Percentiles rank a stretch among this genome's conserved stretches.
Evolutionary conservation across 2,329 filamentous ascomycete genomes (phyloP).

Genomic region (Rhexocercosporidium sp.): DNA sequence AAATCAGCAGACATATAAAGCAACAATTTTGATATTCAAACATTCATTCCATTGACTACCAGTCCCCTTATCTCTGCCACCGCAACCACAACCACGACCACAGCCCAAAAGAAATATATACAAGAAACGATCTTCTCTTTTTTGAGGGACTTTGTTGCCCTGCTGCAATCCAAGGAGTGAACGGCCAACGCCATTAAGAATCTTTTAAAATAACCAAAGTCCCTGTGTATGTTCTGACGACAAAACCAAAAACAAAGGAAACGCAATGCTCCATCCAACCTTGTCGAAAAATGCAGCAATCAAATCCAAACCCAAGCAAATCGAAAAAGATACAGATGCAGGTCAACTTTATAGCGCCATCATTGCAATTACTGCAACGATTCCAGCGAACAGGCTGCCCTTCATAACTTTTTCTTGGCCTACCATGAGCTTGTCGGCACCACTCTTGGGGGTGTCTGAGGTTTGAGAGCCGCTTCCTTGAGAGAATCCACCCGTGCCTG

Average conservation of each 20-base stretch:
- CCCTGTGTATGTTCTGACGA: background rate
- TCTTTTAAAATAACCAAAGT: slow-evolving; percentile 12
- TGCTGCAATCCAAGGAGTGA: slow-evolving; percentile 31
- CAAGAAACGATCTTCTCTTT: slow-evolving; percentile 22
- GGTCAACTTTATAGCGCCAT: slow-evolving; percentile 45
- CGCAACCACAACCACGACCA: background rate
- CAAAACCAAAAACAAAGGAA: slow-evolving; percentile 15
- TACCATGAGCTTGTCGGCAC: slow-evolving; percentile 34
- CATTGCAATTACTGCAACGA: slow-evolving; percentile 41
- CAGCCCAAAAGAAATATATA: slow-evolving; percentile 26
- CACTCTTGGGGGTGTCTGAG: slow-evolving; percentile 27
- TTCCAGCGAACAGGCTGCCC: slow-evolving; percentile 40
- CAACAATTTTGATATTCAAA: background rate
- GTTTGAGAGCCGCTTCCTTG: slow-evolving; percentile 36
- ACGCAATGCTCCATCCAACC: slow-evolving; percentile 24
- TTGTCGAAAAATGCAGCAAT: slow-evolving; percentile 26
- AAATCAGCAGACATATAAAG: background rate
- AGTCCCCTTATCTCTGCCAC: background rate
- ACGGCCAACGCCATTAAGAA: slow-evolving; percentile 38
- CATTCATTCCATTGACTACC: background rate
- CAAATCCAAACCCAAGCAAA: slow-evolving; percentile 81
- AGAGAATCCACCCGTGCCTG: slow-evolving; percentile 35
- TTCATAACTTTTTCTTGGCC: slow-evolving; percentile 36
- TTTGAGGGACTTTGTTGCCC: slow-evolving; percentile 4
- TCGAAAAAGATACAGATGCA: slow-evolving; percentile 62